Conservation (phyloP, 768 basidiomycete species). For the Tulasnella sp. region DNA sequence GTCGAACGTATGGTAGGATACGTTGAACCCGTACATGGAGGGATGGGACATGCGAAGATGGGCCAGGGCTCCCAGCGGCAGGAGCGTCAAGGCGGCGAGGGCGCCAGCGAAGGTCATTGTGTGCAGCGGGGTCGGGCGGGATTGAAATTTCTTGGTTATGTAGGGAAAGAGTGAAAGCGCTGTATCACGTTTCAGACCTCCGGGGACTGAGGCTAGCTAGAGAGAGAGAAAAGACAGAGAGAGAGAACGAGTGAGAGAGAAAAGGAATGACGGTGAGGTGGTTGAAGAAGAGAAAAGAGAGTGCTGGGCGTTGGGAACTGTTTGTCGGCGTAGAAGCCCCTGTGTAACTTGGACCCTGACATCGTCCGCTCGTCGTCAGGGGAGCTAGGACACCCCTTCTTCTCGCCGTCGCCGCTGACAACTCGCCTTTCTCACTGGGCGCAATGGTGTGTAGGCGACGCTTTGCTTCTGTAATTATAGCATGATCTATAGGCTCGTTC, state of each 20-base stretch:
- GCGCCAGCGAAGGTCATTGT: neutral
- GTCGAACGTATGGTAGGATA: slow-evolving; percentile 51
- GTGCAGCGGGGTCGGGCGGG: neutral
- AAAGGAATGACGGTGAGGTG: neutral
- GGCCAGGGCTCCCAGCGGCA: slow-evolving; percentile 11
- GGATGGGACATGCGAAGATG: slow-evolving; percentile 56
- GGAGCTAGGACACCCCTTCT: neutral
- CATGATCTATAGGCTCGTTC: too few relatives aligned
- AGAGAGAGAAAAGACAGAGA: slow-evolving; percentile 2
- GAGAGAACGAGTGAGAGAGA: neutral
- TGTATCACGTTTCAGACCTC: slow-evolving; percentile 2
- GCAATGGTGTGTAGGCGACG: neutral
- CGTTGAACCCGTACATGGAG: slow-evolving; percentile 71
- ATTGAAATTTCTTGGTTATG: neutral
- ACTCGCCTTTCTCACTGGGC: neutral
- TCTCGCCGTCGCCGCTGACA: neutral
- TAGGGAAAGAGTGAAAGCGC: neutral
- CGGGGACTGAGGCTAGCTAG: neutral
- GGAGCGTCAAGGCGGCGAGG: slow-evolving; percentile 1
- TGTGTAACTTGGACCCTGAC: neutral
- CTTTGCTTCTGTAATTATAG: neutral
- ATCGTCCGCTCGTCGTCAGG: neutral
- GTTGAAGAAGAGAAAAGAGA: slow-evolving; percentile 13
- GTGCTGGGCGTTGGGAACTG: neutral
- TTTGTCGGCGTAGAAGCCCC: neutral